A percentile compares a stretch with the other conserved stretches of the same genome.
phyloP scores from a whole-genome alignment of 2,329 filamentous ascomycete genomes.

The Orbilia blumenaviensis region DNA sequence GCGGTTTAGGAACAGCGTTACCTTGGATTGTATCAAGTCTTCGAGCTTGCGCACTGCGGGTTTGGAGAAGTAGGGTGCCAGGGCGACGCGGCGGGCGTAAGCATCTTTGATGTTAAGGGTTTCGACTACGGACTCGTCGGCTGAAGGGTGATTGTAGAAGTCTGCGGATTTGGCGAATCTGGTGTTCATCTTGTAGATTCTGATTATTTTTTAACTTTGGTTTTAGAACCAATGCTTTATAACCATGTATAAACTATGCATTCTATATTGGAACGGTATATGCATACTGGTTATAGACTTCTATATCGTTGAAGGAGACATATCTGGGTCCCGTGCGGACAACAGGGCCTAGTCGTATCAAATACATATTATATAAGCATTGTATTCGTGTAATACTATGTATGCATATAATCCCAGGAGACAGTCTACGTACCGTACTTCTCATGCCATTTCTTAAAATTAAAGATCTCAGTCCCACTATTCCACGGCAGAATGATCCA shows the following conservation, averaged over 20 bases:
- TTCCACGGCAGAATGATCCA: constrained; percentile 56
- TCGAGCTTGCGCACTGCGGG: constrained; percentile 37
- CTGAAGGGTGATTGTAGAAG: constrained; percentile 40
- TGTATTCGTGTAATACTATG: too few relatives aligned
- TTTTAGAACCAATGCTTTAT: neutral
- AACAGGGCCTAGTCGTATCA: constrained; percentile 58
- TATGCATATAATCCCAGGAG: too few relatives aligned
- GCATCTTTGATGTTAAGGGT: constrained; percentile 26
- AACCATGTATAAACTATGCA: too few relatives aligned
- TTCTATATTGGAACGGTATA: too few relatives aligned
- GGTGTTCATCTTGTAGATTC: constrained; percentile 44
- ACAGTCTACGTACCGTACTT: constrained; percentile 9
- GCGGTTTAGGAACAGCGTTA: constrained; percentile 32
- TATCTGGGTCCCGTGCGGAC: constrained; percentile 61
- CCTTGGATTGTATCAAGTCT: constrained; percentile 38
- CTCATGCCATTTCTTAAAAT: constrained; percentile 17
- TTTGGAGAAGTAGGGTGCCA: constrained; percentile 46
- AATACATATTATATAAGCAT: neutral
- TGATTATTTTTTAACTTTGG: neutral
- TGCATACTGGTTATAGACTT: constrained; percentile 56
- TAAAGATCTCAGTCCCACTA: neutral
- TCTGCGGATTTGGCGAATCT: constrained; percentile 35
- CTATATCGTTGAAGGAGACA: constrained; percentile 58
- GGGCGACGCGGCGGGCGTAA: constrained; percentile 36
- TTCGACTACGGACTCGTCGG: constrained; percentile 31